Evolutionary conservation across 2,329 filamentous ascomycete species (phyloP).

Genomic region (Penicillium oxalicum): DNA sequence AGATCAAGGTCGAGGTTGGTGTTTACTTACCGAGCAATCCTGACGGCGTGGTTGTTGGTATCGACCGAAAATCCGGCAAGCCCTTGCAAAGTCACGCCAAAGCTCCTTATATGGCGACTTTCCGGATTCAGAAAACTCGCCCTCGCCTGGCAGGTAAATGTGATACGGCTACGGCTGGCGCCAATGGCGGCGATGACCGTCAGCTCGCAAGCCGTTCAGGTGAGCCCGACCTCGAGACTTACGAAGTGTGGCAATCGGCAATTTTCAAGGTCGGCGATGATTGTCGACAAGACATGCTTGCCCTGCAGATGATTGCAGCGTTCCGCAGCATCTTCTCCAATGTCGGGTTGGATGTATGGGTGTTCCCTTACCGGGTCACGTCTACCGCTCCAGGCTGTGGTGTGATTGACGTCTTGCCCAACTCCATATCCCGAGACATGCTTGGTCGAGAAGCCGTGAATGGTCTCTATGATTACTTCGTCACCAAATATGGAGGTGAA

Average conservation of each 20-base stretch:
- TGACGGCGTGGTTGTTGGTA: slow-evolving; percentile 93
- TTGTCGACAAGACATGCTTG: slow-evolving; percentile 92
- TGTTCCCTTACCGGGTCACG: slow-evolving; percentile 94
- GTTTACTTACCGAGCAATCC: slow-evolving; percentile 97
- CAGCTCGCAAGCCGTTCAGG: slow-evolving; percentile 15
- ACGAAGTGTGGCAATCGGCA: slow-evolving; percentile 97
- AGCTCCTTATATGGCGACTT: slow-evolving; percentile 97
- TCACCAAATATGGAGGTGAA: slow-evolving; percentile 94
- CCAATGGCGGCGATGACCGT: slow-evolving; percentile 26
- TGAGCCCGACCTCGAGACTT: slow-evolving; percentile 47
- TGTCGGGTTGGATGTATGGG: slow-evolving; percentile 91
- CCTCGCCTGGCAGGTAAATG: slow-evolving; percentile 23
- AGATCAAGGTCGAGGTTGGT: slow-evolving; percentile 93
- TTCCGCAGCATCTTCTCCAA: slow-evolving; percentile 96
- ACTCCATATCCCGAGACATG: slow-evolving; percentile 98
- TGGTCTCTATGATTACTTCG: slow-evolving; percentile 95
- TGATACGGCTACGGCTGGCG: slow-evolving; percentile 15
- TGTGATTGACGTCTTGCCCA: slow-evolving; percentile 95
- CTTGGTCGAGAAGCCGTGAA: slow-evolving; percentile 96
- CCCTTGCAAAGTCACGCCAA: slow-evolving; percentile 97
- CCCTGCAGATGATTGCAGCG: slow-evolving; percentile 93
- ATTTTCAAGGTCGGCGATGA: slow-evolving; percentile 99
- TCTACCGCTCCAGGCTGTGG: slow-evolving; percentile 95
- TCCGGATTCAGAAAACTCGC: slow-evolving; percentile 81
- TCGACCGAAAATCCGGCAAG: slow-evolving; percentile 96